Evolutionary conservation across 306 rosid species (phyloP), one percentile per base, ranked within the genome.

Genomic region (Cucurbita maxima): DNA sequence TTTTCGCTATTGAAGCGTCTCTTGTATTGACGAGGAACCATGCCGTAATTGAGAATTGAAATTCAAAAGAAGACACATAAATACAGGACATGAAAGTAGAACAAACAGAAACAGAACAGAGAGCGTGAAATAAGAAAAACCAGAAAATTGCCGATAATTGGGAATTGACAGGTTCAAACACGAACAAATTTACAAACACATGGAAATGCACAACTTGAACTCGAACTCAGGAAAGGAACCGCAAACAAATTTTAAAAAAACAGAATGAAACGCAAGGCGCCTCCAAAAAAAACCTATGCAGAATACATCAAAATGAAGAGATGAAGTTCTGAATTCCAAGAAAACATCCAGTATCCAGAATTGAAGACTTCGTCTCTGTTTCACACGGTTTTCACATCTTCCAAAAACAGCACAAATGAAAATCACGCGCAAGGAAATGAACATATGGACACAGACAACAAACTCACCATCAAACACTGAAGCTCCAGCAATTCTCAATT

Each of bases 401-500:
- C 20, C 7, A 47, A 13, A 22, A 12, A 68, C 73, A 47, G 19
- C 58, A 48, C 4, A 69, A 14, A 10, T 16, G 44, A 48, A 25
- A 69, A 50, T 25, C 58, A 70, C 4, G 9, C 55, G 25, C 14
- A 30, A 70, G 41, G 25, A 70, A 70, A 70, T 15, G 71, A 45
- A 63, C 40, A 20, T 12, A 45, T 20, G 72, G 19, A 66, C 44
- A 19, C 54, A n/a, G 72, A 11, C n/a, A 45, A 62, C 19, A 48
- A 30, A 5, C 74, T 70, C 41, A 70, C 74, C 74, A 34, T 70
- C 10, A 50, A 51, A 50, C 22, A 50, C 25, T 5, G 19, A 8
- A 50, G 19, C 59, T 70, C 59, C 25, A 3, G 74, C 74, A 34
- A 70, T 70, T 70, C n/a, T 70, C 74, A 70, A 70, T 50, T 37